Percentiles rank a stretch among this genome's conserved stretches.
phyloP scores from a whole-genome alignment of 2,329 filamentous ascomycete genomes.

The Trichoderma asperellum region DNA sequence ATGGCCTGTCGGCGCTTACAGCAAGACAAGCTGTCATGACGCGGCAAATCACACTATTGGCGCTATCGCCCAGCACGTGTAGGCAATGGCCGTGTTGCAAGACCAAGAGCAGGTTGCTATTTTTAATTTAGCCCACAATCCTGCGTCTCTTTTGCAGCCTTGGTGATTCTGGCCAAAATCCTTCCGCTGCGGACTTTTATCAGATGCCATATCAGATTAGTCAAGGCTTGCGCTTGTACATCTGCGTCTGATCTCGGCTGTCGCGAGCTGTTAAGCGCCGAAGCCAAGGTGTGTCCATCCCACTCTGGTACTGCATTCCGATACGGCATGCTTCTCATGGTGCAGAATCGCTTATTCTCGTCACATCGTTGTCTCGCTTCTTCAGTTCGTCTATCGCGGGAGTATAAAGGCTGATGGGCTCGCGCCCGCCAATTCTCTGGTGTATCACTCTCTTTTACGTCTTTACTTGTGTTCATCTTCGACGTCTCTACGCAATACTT shows the following conservation, averaged over 20 bases:
- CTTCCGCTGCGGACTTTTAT: neutral
- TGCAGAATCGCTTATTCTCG: conserved; percentile 6
- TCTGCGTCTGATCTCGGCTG: conserved; percentile 25
- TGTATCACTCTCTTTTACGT: neutral
- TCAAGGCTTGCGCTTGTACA: neutral
- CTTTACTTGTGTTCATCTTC: neutral
- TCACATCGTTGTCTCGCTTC: conserved; percentile 19
- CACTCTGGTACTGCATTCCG: neutral
- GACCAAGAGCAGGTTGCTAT: conserved; percentile 36
- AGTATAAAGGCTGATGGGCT: conserved; percentile 15
- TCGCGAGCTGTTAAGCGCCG: conserved; percentile 24
- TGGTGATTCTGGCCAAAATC: conserved; percentile 28
- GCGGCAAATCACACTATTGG: conserved; percentile 30
- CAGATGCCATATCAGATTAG: neutral
- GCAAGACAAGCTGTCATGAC: conserved; percentile 11
- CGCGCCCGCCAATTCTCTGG: conserved; percentile 5
- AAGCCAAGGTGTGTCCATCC: neutral
- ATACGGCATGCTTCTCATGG: neutral
- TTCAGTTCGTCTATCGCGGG: neutral
- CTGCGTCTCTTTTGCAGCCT: conserved; percentile 6
- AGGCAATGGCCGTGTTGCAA: conserved; percentile 29
- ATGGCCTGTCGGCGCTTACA: conserved; percentile 31
- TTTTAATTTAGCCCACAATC: conserved; percentile 43
- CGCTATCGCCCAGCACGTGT: conserved; percentile 35
- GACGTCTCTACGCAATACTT: neutral